Evolutionary conservation across 768 basidiomycete genomes (phyloP).

Genomic region (Mrakia gelida): DNA sequence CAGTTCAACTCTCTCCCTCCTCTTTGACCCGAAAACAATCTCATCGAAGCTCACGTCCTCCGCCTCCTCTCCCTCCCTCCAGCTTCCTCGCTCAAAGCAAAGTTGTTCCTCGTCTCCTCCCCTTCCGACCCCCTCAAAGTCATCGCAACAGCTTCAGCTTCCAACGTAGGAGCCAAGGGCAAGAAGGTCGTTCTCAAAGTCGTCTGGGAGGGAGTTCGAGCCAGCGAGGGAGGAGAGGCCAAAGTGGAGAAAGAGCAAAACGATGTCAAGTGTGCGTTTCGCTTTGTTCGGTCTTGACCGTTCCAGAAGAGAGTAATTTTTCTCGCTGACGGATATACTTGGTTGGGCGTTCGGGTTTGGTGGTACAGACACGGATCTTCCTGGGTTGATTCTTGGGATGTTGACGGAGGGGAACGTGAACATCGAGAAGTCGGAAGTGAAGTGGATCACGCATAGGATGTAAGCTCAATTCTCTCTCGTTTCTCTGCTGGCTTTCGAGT

Average conservation of each 20-base stretch:
- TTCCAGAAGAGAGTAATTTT: background rate
- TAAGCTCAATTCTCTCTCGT: conserved; percentile 25
- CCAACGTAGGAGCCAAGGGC: conserved; percentile 41
- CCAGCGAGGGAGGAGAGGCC: background rate
- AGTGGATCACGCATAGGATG: conserved; percentile 45
- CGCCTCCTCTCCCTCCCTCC: background rate
- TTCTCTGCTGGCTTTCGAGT: conserved; percentile 42
- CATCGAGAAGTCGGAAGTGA: conserved; percentile 40
- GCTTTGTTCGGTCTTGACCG: background rate
- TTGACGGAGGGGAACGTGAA: conserved; percentile 5
- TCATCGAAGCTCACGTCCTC: background rate
- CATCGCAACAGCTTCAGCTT: conserved; percentile 37
- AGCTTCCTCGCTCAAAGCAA: conserved; percentile 72
- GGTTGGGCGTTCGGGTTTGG: too few species aligned
- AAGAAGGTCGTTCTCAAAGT: conserved; percentile 51
- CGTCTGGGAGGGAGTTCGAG: conserved; percentile 41
- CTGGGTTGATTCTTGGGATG: conserved; percentile 7
- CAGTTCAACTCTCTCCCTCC: background rate
- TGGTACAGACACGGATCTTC: conserved; percentile 21
- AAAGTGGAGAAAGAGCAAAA: conserved; percentile 7
- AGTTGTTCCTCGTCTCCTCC: conserved; percentile 53
- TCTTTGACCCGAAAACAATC: background rate
- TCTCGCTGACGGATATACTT: too few species aligned
- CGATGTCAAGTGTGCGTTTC: conserved; percentile 27
- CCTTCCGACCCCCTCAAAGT: conserved; percentile 35